Conservation (phyloP, 1,284 basidiomycete genomes). For the Trichosporon coremiiforme region DNA sequence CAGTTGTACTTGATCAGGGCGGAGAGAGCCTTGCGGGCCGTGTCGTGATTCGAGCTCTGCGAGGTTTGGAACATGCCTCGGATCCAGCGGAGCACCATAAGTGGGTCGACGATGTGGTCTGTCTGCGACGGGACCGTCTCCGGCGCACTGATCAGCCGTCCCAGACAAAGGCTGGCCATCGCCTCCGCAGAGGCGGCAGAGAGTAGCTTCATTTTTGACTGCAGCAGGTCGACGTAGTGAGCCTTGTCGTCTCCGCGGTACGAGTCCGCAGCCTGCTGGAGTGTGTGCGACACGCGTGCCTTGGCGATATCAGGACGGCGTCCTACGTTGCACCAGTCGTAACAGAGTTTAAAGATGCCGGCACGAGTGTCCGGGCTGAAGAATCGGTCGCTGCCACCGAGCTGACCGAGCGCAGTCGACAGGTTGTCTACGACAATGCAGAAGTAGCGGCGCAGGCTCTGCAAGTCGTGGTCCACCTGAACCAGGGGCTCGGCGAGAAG, state of each 20-base stretch:
- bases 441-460: constrained; percentile 82
- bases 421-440: constrained; percentile 84
- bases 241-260: constrained; percentile 62
- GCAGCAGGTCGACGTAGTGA: constrained; percentile 62
- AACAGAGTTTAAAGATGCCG: constrained; percentile 79
- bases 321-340: constrained; percentile 91
- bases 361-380: constrained; percentile 75
- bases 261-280: constrained; percentile 66
- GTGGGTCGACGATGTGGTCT: constrained; percentile 53
- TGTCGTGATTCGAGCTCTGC: constrained; percentile 52
- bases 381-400: constrained; percentile 74
- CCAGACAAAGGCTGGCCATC: constrained; percentile 79
- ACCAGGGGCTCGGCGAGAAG: constrained; percentile 73
- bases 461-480: constrained; percentile 75
- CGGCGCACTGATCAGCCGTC: constrained; percentile 52
- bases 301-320: constrained; percentile 72
- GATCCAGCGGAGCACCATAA: constrained; percentile 58
- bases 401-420: constrained; percentile 72
- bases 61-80: constrained; percentile 57
- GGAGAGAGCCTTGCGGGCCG: constrained; percentile 67
- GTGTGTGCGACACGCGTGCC: constrained; percentile 73
- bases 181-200: constrained; percentile 79
- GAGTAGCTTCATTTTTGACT: constrained; percentile 69
- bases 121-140: constrained; percentile 47
- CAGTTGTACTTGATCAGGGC: constrained; percentile 69